These are phyloP conservation scores for Candida insectalens DNA, from an alignment of 805 yeast species.

Conservation along the genomic window DNA sequence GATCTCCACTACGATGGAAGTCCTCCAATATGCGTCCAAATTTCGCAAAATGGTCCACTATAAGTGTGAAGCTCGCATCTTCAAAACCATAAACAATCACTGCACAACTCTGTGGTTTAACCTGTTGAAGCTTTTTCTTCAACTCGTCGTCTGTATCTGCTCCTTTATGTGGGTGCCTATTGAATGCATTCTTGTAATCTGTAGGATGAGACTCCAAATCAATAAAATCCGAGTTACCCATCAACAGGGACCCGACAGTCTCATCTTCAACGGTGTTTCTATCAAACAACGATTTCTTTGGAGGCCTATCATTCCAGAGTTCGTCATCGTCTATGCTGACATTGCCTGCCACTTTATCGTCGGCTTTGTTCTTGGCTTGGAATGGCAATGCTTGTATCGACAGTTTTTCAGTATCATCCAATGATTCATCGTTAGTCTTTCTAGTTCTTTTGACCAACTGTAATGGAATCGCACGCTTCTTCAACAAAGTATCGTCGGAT, in stretches of 20 bases:
- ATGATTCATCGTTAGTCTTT: constrained; percentile 24
- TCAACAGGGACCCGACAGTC: constrained; percentile 26
- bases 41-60: constrained; percentile 65
- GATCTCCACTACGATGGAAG: constrained; percentile 24
- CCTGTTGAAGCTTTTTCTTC: constrained; percentile 19
- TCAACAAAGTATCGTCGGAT: constrained; percentile 30
- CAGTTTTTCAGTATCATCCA: constrained; percentile 11
- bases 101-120: constrained; percentile 38
- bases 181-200: constrained; percentile 35
- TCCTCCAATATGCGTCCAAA: constrained; percentile 77
- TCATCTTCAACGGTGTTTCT: constrained; percentile 32
- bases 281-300: constrained; percentile 40
- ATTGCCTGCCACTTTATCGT: constrained; percentile 8
- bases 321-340: constrained; percentile 13
- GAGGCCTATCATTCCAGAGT: constrained; percentile 32
- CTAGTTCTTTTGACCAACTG: constrained; percentile 32
- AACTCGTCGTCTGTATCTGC: neutral
- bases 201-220: constrained; percentile 34
- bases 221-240: constrained; percentile 19
- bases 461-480: constrained; percentile 38
- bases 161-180: constrained; percentile 17
- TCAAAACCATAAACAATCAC: constrained; percentile 87
- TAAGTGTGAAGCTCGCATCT: constrained; percentile 55
- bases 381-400: constrained; percentile 16
- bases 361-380: constrained; percentile 9